phyloP scores from a whole-genome alignment of 2,329 filamentous ascomycete genomes.

The Leptodontidium sp. region DNA sequence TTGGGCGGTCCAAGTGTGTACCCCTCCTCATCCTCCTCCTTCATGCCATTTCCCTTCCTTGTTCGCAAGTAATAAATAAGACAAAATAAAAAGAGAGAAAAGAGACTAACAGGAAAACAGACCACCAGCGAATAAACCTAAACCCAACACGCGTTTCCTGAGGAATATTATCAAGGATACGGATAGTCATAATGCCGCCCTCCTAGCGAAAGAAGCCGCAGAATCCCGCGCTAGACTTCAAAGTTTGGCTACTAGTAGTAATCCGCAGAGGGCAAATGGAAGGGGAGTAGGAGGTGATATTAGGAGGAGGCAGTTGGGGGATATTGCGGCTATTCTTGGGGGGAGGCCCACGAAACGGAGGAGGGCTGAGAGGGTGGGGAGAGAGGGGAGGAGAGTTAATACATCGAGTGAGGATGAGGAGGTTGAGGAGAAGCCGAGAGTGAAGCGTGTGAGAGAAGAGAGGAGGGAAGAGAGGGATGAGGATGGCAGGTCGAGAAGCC shows the following conservation, averaged over 20 bases:
- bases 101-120: constrained; percentile 34
- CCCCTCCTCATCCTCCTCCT: background rate
- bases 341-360: constrained; percentile 45
- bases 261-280: constrained; percentile 46
- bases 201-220: constrained; percentile 83
- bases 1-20: constrained; percentile 52
- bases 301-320: constrained; percentile 64
- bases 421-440: constrained; percentile 25
- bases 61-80: too few species aligned
- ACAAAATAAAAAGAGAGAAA: background rate
- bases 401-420: constrained; percentile 35
- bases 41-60: background rate
- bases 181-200: constrained; percentile 85
- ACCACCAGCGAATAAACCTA: constrained; percentile 70
- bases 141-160: constrained; percentile 91
- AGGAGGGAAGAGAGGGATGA: constrained; percentile 24
- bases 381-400: constrained; percentile 24
- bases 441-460: constrained; percentile 8
- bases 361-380: constrained; percentile 30
- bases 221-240: constrained; percentile 78
- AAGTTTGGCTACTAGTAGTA: constrained; percentile 60
- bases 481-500: constrained; percentile 24
- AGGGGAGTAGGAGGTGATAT: constrained; percentile 60
- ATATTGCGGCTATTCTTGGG: constrained; percentile 66
- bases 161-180: constrained; percentile 88